A percentile compares a stretch with the other conserved stretches of the same genome.
Evolutionary conservation across 257 asterid species (phyloP).

Genomic region (Petrea volubilis): DNA sequence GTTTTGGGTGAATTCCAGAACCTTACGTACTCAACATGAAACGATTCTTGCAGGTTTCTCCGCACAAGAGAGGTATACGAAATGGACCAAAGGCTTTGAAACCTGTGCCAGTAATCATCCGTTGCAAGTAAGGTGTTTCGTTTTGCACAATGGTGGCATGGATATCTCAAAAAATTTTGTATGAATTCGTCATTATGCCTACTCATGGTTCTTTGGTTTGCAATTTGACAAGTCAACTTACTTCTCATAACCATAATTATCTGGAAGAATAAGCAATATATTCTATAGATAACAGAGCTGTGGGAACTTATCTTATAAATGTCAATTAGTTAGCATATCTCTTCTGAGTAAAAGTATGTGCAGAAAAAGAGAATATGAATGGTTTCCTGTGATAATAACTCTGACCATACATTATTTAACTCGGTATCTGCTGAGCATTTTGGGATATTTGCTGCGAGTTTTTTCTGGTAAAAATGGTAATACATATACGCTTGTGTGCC

Average conservation of each 20-base stretch:
- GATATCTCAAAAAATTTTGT: background rate
- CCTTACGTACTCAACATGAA: slow-evolving; percentile 16
- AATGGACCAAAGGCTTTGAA: slow-evolving; percentile 99
- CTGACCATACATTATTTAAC: background rate
- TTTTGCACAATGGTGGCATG: background rate
- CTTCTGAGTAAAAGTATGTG: background rate
- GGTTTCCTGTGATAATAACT: background rate
- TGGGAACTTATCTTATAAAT: too few species aligned
- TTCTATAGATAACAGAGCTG: too few species aligned
- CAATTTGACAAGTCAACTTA: too few species aligned
- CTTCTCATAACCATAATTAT: too few species aligned
- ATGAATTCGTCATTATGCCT: background rate
- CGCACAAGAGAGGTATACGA: slow-evolving; percentile 86
- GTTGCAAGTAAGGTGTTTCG: slow-evolving; percentile 78
- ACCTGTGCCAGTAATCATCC: slow-evolving; percentile 89
- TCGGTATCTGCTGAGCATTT: background rate
- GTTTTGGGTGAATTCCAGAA: background rate
- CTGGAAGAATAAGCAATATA: too few species aligned
- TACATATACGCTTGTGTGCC: background rate
- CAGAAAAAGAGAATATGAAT: background rate
- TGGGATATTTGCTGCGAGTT: background rate
- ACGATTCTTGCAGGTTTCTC: slow-evolving; percentile 59
- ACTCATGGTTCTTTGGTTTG: background rate
- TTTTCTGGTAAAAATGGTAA: background rate
- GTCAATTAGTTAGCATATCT: background rate